Evolutionary conservation across 805 yeast species (phyloP).

Genomic region (Candida qinlingensis): DNA sequence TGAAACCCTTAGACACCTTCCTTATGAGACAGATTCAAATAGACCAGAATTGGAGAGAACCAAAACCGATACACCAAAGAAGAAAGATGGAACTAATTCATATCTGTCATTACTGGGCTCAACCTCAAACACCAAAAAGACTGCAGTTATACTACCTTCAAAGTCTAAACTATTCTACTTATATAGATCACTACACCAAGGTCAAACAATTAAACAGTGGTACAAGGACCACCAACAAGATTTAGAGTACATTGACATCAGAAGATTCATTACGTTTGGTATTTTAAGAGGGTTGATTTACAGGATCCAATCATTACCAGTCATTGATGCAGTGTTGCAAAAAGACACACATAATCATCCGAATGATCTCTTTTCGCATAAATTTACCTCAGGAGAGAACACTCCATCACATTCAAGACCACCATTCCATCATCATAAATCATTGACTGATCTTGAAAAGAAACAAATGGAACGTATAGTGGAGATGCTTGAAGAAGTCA

Average conservation of each 20-base stretch:
- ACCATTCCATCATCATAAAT: neutral
- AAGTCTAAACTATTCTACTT: slow-evolving; percentile 64
- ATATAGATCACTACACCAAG: slow-evolving; percentile 74
- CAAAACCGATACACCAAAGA: slow-evolving; percentile 4
- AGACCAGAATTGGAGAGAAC: slow-evolving; percentile 1
- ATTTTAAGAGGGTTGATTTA: slow-evolving; percentile 75
- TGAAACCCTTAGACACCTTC: slow-evolving; percentile 30
- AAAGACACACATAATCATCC: slow-evolving; percentile 11
- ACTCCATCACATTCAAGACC: neutral
- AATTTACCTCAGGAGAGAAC: neutral
- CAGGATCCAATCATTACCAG: slow-evolving; percentile 72
- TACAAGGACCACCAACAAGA: slow-evolving; percentile 55
- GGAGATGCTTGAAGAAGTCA: slow-evolving; percentile 44
- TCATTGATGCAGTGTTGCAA: slow-evolving; percentile 16
- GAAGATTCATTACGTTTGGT: slow-evolving; percentile 86
- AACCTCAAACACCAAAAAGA: slow-evolving; percentile 4
- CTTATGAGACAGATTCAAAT: slow-evolving; percentile 22
- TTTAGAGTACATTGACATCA: slow-evolving; percentile 65
- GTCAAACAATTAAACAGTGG: slow-evolving; percentile 78
- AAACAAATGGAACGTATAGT: slow-evolving; percentile 13
- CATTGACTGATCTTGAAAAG: slow-evolving; percentile 13
- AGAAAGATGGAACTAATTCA: slow-evolving; percentile 4
- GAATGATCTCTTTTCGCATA: slow-evolving; percentile 7
- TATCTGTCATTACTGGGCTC: slow-evolving; percentile 14
- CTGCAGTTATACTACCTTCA: slow-evolving; percentile 43